These are phyloP conservation scores for Naganishia sp. DNA, from an alignment of 1,284 basidiomycete genomes.

Conservation along the genomic window DNA sequence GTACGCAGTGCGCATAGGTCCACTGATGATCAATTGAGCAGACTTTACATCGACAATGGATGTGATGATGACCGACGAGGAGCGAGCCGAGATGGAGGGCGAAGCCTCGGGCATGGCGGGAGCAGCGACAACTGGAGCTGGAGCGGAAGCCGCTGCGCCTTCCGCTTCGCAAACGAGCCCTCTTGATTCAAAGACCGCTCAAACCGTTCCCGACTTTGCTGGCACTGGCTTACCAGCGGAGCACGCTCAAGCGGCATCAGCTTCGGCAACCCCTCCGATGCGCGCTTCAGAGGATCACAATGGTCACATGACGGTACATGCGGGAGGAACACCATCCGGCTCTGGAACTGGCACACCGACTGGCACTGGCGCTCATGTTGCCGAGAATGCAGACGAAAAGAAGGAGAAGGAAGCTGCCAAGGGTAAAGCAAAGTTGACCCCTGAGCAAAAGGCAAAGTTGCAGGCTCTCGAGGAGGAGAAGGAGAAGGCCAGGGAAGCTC, in stretches of 20 bases:
- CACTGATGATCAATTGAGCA: conserved; percentile 3
- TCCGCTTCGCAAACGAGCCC: conserved; percentile 29
- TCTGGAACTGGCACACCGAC: conserved; percentile 40
- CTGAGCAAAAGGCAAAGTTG: conserved; percentile 81
- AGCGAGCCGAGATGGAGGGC: conserved; percentile 64
- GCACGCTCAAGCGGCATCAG: conserved; percentile 27
- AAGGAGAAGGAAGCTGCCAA: conserved; percentile 56
- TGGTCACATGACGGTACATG: conserved; percentile 31
- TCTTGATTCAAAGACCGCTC: conserved; percentile 26
- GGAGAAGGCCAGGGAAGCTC: conserved; percentile 73
- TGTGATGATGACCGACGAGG: conserved; percentile 72
- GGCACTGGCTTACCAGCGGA: conserved; percentile 23
- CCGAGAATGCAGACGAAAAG: conserved; percentile 39
- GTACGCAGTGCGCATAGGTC: not conserved
- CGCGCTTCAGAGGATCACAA: conserved; percentile 31
- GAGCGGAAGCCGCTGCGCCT: conserved; percentile 30
- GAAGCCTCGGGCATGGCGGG: conserved; percentile 55
- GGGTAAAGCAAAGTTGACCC: conserved; percentile 65
- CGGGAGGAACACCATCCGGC: conserved; percentile 33
- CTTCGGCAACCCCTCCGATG: conserved; percentile 35
- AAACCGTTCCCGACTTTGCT: conserved; percentile 18
- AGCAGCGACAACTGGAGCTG: conserved; percentile 35
- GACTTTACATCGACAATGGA: conserved; percentile 55
- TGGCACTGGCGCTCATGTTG: conserved; percentile 36
- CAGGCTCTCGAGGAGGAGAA: conserved; percentile 76